phyloP scores from a whole-genome alignment of 768 basidiomycete species.

The Calocybe gangraenosa region DNA sequence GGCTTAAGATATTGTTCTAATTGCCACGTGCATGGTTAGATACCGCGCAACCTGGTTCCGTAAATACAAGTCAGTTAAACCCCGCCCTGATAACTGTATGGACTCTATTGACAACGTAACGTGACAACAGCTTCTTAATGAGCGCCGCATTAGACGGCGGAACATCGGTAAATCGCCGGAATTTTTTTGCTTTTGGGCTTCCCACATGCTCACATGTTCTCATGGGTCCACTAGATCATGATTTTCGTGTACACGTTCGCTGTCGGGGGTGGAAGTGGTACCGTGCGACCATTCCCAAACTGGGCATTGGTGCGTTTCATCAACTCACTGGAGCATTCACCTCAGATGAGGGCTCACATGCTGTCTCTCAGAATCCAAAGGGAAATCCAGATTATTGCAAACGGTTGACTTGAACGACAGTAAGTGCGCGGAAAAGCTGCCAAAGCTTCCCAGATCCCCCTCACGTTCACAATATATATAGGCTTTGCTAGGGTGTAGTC shows the following conservation, averaged over 20 bases:
- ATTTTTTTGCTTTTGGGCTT: neutral
- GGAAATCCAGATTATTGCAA: conserved; percentile 23
- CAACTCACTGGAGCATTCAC: neutral
- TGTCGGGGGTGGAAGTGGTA: conserved; percentile 40
- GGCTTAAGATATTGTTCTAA: neutral
- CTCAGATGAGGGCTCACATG: neutral
- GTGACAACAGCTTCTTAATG: conserved; percentile 32
- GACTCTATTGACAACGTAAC: neutral
- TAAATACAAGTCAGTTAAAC: conserved; percentile 35
- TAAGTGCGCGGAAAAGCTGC: neutral
- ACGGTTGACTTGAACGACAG: conserved; percentile 15
- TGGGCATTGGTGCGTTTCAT: conserved; percentile 34
- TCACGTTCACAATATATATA: no score
- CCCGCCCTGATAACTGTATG: neutral
- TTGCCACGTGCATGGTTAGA: no score
- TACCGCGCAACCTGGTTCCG: conserved; percentile 44
- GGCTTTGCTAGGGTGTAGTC: no score
- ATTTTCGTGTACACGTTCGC: conserved; percentile 42
- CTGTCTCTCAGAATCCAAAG: conserved; percentile 14
- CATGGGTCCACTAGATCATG: conserved; percentile 31
- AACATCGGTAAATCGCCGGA: conserved; percentile 29
- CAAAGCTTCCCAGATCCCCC: no score
- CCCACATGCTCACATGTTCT: neutral
- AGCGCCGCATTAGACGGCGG: conserved; percentile 52
- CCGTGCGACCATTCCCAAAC: conserved; percentile 28